phyloP scores from a whole-genome alignment of 2,329 filamentous ascomycete species.

The Davidsoniella australis region DNA sequence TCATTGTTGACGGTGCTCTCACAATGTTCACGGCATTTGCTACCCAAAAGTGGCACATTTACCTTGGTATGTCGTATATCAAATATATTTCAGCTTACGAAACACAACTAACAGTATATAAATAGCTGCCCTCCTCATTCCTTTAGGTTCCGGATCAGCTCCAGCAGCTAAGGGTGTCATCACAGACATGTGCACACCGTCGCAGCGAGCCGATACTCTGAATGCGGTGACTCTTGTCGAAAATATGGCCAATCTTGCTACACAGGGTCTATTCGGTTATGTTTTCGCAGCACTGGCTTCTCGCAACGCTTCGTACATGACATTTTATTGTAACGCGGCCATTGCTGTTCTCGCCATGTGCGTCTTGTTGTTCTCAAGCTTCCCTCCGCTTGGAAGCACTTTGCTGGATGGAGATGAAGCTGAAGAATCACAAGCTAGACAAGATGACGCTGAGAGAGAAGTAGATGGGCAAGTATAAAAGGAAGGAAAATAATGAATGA shows the following conservation, averaged over 20 bases:
- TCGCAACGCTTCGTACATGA: conserved; percentile 40
- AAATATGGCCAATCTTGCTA: conserved; percentile 47
- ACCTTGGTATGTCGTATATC: conserved; percentile 29
- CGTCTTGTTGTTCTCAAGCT: conserved; percentile 7
- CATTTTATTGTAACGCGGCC: conserved; percentile 49
- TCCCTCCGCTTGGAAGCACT: conserved; percentile 8
- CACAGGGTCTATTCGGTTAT: conserved; percentile 48
- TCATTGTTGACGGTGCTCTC: conserved; percentile 46
- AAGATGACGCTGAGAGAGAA: background rate
- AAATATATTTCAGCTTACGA: background rate
- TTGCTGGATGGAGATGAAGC: conserved; percentile 5
- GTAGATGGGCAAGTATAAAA: background rate
- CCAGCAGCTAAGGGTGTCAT: conserved; percentile 58
- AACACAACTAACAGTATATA: background rate
- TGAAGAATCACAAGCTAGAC: conserved; percentile 2
- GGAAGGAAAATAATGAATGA: too few relatives aligned
- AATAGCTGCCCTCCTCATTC: conserved; percentile 43
- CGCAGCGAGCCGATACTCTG: conserved; percentile 46
- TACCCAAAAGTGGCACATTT: conserved; percentile 49
- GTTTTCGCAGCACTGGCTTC: conserved; percentile 47
- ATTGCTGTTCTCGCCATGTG: conserved; percentile 8
- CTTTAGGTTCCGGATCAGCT: conserved; percentile 51
- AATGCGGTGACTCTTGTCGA: conserved; percentile 54
- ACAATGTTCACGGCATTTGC: conserved; percentile 48
- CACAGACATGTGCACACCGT: conserved; percentile 47